phyloP scores from a whole-genome alignment of 2,329 filamentous ascomycete genomes.

The Sarocladiaceae sp. region DNA sequence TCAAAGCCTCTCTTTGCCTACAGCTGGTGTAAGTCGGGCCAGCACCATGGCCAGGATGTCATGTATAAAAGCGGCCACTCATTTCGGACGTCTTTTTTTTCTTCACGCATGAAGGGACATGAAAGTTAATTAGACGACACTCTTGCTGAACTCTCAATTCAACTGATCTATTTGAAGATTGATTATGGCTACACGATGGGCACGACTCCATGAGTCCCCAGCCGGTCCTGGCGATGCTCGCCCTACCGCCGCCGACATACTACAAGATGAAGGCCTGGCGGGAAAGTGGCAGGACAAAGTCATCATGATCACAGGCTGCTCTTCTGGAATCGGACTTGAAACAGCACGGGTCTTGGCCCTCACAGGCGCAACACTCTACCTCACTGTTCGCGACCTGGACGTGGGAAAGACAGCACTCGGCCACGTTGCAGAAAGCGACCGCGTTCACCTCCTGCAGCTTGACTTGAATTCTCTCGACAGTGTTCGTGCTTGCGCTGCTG shows the following conservation, averaged over 20 bases:
- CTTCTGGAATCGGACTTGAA: conserved; percentile 37
- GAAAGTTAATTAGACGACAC: too few species aligned
- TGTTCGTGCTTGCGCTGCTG: conserved; percentile 16
- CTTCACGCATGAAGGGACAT: too few species aligned
- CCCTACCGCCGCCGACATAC: conserved; percentile 14
- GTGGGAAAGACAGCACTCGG: conserved; percentile 14
- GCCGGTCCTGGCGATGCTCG: conserved; percentile 15
- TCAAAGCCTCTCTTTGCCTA: too few species aligned
- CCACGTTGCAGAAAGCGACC: conserved; percentile 11
- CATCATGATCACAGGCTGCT: conserved; percentile 35
- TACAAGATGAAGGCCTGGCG: conserved; percentile 14
- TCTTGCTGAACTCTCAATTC: too few species aligned
- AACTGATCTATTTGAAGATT: too few species aligned
- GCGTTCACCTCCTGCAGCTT: conserved; percentile 15
- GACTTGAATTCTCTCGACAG: conserved; percentile 17
- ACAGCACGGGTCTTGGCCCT: conserved; percentile 35
- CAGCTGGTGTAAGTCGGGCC: too few species aligned
- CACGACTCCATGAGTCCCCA: neutral
- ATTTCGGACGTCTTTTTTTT: too few species aligned
- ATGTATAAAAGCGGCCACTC: too few species aligned
- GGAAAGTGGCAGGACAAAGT: conserved; percentile 15
- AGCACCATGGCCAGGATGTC: too few species aligned
- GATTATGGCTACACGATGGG: too few species aligned
- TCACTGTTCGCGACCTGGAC: conserved; percentile 16
- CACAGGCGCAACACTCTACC: conserved; percentile 23